Base-by-base conservation (phyloP, 2,329 filamentous ascomycete species). In the Verticillium nubilum region DNA sequence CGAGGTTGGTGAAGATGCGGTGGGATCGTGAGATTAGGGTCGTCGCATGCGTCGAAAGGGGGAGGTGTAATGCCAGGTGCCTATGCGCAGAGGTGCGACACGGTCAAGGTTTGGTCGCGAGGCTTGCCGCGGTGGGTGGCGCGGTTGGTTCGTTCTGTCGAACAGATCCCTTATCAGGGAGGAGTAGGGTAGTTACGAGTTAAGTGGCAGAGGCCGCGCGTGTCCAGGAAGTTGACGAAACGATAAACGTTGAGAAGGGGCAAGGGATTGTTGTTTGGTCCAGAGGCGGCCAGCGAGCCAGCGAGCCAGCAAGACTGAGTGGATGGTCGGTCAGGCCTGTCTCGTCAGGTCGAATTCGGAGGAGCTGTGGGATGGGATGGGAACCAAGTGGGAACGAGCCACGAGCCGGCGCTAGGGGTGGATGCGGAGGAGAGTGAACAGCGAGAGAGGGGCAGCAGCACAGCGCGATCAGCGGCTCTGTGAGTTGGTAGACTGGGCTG, bases 391-490 rank as follows among this genome's bases (percentile, higher is more conserved):
- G 54, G 54, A 25, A 42, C 54, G 54, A 47, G 52, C 27, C 27
- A 31, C n/a, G 52, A 54, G 27, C 52, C 28, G 52, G 52, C 52
- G 52, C 52, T 54, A 54, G 52, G 29, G 52, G 52, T 54, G 27
- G 52, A 29, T 54, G 52, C 29, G 52, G 52, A 54, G 52, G 29
- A 31, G 23, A 37, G 54, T 17, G 54, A 56, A 28, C 42, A 47
- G 19, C 42, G 42, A 47, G 42, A 47, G 35, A n/a, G 42, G 42
- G 29, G 29, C 29, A 31, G 42, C 42, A 47, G 42, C 42, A 33
- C 54, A 56, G 29, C 54, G 54, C 29, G 54, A 56, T 56, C 54
- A 56, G 54, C 54, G 31, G 31, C 29, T 47, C 42, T 33, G 52
- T 31, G 54, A 25, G 29, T 28, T 23, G 52, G 52, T 33, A 19